Evolutionary conservation across 225 moss, liverwort and hornwort genomes (phyloP).

Genomic region (Rhytidiadelphus loreus): DNA sequence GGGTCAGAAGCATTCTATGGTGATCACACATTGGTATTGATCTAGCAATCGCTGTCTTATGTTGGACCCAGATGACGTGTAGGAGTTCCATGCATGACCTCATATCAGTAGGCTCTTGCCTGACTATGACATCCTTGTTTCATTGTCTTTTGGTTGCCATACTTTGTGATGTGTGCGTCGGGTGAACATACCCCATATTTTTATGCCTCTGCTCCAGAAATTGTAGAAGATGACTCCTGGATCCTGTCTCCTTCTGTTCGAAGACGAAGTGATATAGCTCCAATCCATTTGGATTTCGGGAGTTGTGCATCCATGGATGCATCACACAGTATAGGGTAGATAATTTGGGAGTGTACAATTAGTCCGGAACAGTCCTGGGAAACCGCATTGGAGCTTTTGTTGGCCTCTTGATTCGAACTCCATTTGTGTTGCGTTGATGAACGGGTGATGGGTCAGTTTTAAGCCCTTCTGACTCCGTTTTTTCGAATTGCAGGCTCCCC

Average conservation of each 20-base stretch:
- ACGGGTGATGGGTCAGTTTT: neutral
- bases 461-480: neutral
- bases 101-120: too few species aligned
- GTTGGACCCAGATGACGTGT: too few species aligned
- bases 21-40: neutral
- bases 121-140: neutral
- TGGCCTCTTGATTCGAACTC: neutral
- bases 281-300: neutral
- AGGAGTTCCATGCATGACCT: neutral
- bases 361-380: neutral
- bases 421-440: neutral
- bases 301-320: neutral
- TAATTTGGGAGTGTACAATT: neutral
- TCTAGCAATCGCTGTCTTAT: neutral
- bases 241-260: neutral
- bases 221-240: neutral
- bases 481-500: slow-evolving; percentile 44
- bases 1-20: neutral
- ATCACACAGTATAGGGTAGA: neutral
- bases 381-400: neutral
- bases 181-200: too few species aligned
- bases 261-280: neutral
- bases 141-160: neutral
- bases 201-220: neutral
- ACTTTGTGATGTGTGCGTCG: neutral